phyloP scores from a whole-genome alignment of 345 rosid species.

The Citrus unshiu region DNA sequence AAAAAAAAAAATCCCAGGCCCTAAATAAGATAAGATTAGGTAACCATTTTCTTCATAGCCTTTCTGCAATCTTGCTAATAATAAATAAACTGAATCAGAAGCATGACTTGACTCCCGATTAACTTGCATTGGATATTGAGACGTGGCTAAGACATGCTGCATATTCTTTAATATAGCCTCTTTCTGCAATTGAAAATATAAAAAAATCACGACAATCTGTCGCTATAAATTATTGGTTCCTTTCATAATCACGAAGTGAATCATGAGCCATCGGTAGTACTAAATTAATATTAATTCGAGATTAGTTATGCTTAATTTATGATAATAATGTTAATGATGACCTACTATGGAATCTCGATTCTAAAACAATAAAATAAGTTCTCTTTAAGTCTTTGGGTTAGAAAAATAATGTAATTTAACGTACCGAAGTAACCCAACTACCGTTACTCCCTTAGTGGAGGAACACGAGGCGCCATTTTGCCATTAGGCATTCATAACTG shows the following conservation, averaged over 20 bases:
- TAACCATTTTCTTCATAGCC: not conserved
- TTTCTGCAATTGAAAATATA: slow-evolving; percentile 10
- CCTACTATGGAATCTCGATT: slow-evolving; percentile 25
- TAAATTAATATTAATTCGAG: not conserved
- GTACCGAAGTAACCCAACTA: not conserved
- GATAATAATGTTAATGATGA: slow-evolving; percentile 17
- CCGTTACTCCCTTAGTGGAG: slow-evolving; percentile 14
- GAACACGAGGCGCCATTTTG: slow-evolving; percentile 19
- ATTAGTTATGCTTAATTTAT: not conserved
- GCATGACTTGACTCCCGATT: not conserved
- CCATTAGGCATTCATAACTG: not conserved
- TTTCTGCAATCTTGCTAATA: not conserved
- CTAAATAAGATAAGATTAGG: too few species aligned
- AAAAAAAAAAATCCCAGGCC: too few species aligned
- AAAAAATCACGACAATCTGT: slow-evolving; percentile 15
- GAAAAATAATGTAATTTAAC: not conserved
- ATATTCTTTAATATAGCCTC: too few species aligned
- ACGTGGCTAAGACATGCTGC: slow-evolving; percentile 11
- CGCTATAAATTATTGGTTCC: slow-evolving; percentile 11
- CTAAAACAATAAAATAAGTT: not conserved
- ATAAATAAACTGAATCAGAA: not conserved
- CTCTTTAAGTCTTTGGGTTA: not conserved
- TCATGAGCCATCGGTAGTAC: not conserved
- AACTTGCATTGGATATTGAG: not conserved
- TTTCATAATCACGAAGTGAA: slow-evolving; percentile 18